These are phyloP conservation scores for Halenospora varia DNA, from an alignment of 495 filamentous ascomycete species.

Conservation along the genomic window DNA sequence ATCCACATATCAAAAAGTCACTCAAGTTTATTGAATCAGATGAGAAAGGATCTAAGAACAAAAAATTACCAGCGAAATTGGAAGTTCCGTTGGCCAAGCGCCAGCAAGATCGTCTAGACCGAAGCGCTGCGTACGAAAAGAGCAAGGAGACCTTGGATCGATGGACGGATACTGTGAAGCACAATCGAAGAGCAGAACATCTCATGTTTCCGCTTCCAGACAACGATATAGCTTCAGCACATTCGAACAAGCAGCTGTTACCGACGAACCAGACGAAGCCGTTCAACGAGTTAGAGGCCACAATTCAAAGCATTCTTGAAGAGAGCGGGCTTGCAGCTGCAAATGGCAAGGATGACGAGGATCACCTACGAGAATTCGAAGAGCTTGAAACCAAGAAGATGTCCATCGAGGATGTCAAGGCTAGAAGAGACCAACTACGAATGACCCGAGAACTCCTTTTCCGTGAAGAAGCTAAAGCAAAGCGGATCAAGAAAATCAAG, in stretches of 20 bases:
- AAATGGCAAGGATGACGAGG: constrained; percentile 57
- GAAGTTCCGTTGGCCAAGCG: constrained; percentile 82
- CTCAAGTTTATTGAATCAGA: constrained; percentile 58
- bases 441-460: constrained; percentile 81
- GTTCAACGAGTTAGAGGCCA: constrained; percentile 74
- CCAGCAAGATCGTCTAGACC: constrained; percentile 83
- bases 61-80: constrained; percentile 65
- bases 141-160: constrained; percentile 85
- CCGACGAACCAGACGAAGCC: constrained; percentile 55
- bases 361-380: constrained; percentile 64
- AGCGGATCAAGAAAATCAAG: constrained; percentile 98
- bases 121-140: constrained; percentile 81
- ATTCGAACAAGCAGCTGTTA: constrained; percentile 46
- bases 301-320: constrained; percentile 81
- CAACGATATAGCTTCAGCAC: constrained; percentile 50
- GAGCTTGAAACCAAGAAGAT: constrained; percentile 61
- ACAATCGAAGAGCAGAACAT: constrained; percentile 88
- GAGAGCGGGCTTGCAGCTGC: constrained; percentile 71
- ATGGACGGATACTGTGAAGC: constrained; percentile 93
- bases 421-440: constrained; percentile 69
- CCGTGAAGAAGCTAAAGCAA: constrained; percentile 82
- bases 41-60: constrained; percentile 46
- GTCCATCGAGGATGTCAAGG: constrained; percentile 68
- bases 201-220: constrained; percentile 85
- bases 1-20: constrained; percentile 73